phyloP scores from a whole-genome alignment of 1,139 yeast genomes.

The Kodamaea fungicola region DNA sequence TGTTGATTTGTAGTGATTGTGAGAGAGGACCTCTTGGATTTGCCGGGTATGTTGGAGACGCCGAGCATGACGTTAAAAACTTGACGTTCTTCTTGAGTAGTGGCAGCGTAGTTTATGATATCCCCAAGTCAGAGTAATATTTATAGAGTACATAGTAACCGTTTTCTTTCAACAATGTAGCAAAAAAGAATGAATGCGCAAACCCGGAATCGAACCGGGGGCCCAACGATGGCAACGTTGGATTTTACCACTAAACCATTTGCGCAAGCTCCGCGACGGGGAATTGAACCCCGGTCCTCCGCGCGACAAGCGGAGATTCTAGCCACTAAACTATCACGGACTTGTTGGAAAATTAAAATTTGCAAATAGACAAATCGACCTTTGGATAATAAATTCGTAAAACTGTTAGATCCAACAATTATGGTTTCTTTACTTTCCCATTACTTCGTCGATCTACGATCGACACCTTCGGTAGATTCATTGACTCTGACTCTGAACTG shows the following conservation, averaged over 20 bases:
- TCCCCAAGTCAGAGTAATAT: constrained; percentile 2
- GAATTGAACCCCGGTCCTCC: constrained; percentile 71
- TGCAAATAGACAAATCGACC: too few species aligned
- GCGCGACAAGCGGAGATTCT: constrained; percentile 52
- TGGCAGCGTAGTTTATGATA: constrained; percentile 41
- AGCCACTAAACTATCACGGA: constrained; percentile 49
- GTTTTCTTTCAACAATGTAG: background rate
- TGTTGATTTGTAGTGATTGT: constrained; percentile 68
- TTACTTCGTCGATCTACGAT: too few species aligned
- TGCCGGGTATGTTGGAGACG: constrained; percentile 42
- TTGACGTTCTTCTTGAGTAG: constrained; percentile 43
- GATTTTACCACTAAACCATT: too few species aligned
- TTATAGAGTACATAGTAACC: too few species aligned
- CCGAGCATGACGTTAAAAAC: constrained; percentile 30
- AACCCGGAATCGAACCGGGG: too few species aligned
- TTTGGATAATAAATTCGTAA: too few species aligned
- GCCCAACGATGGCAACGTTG: too few species aligned
- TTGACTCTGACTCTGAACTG: too few species aligned
- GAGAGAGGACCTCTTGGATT: constrained; percentile 73
- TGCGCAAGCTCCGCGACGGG: constrained; percentile 54
- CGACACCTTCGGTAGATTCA: too few species aligned
- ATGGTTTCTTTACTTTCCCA: too few species aligned
- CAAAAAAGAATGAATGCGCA: background rate
- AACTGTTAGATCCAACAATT: too few species aligned
- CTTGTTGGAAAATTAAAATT: too few species aligned